Evolutionary conservation across 148 eudicot species (phyloP).

Genomic region (Dysphania ambrosioides): DNA sequence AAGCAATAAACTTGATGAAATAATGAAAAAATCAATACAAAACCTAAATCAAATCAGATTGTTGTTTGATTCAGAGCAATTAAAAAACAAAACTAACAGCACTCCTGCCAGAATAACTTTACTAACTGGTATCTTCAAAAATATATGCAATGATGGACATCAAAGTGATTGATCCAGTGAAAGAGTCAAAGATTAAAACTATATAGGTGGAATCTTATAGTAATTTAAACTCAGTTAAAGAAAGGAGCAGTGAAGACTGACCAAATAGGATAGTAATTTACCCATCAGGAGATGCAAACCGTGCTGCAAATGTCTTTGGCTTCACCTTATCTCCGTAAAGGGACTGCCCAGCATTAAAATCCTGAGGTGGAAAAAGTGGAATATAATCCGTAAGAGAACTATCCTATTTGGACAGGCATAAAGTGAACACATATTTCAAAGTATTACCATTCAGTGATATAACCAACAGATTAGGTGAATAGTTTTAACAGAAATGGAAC

Average conservation of each 20-base stretch:
- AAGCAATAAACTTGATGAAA: not conserved
- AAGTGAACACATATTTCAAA: not conserved
- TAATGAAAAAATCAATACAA: not conserved
- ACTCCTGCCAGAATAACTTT: not conserved
- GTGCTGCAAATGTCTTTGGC: conserved; percentile 88
- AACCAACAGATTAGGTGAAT: not conserved
- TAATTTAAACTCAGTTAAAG: not conserved
- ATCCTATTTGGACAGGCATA: not conserved
- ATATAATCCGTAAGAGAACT: not conserved
- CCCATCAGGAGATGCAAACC: conserved; percentile 92
- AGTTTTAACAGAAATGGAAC: not conserved
- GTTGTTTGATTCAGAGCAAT: not conserved
- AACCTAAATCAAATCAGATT: not conserved
- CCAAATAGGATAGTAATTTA: too few relatives aligned
- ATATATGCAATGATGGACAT: not conserved
- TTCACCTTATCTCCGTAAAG: conserved; percentile 97
- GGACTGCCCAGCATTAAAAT: conserved; percentile 75
- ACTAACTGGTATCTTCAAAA: not conserved
- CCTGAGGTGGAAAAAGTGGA: conserved; percentile 38
- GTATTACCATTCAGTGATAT: not conserved
- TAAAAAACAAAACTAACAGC: not conserved
- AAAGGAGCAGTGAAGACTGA: not conserved
- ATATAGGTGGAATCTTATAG: conserved; percentile 1
- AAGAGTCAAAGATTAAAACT: not conserved
- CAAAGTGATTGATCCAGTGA: not conserved